Evolutionary conservation across 2,329 filamentous ascomycete genomes (phyloP), one percentile per base, ranked within the genome.

Genomic region (Botrytis elliptica): DNA sequence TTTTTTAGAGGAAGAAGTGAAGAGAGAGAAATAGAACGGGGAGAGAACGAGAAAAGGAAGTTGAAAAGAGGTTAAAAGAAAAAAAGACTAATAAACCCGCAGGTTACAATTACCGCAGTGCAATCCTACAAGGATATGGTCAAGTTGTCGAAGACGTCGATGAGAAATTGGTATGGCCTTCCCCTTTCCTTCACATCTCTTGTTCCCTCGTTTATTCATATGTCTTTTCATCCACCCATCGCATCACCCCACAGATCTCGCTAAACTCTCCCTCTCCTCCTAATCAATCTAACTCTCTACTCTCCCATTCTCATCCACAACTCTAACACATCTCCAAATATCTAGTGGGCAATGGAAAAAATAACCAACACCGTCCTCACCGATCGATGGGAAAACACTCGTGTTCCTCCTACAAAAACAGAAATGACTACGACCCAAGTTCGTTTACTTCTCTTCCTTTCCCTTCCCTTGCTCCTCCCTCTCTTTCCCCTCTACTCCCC

Each of bases 281-380:
- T 1, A 1, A 33, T 22, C 20, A 36, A 4, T 10, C 55, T 12
- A 29, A 4, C 3, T 20, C 38, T 18, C 2, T 22, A 12, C 9
- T 20, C 16, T 18, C 1, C n/a, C 10, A 6, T 46, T 4, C 42
- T 5, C 4, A 20, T 46, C 8, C 4, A 12, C 29, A 44, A 29
- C 4, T 4, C 42, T 42, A 33, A 33, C 63, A 14, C 20, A 6
- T 29, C n/a, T 29, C 18, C n/a, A 8, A 40, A 8, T 9, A 57
- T 18, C 38, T 36, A 71, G 8, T 96, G 88, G 83, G 93, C 93
- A 12, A 92, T 97, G 89, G 84, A 90, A 78, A 84, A 92, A 73
- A 91, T 97, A 80, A 97, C 93, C 2, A 87, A 97, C 81, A 86
- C 87, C 55, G 89, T 95, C 20, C 86, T 95, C 3, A 86, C 89